Percentiles rank a stretch among this genome's conserved stretches.
Evolutionary conservation across 768 basidiomycete genomes (phyloP).

Genomic region (Phanerochaete sordida): DNA sequence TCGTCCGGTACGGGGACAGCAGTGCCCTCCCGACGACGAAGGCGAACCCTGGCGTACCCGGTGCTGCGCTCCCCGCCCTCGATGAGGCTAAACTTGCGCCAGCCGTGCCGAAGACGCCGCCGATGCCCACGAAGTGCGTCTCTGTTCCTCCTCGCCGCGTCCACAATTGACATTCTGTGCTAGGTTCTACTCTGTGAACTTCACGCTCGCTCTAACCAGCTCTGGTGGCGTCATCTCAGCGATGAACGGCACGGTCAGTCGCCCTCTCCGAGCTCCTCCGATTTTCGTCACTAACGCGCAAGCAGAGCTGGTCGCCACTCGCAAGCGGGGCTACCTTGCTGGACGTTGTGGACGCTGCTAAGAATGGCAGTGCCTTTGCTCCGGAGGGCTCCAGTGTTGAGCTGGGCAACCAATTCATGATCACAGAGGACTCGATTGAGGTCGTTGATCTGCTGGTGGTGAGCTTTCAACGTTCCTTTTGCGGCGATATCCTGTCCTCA

Average conservation of each 20-base stretch:
- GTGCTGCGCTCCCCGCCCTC: conserved; percentile 1
- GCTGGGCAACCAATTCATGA: conserved; percentile 18
- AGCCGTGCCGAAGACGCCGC: conserved; percentile 1
- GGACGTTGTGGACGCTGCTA: conserved; percentile 11
- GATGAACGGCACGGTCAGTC: conserved; percentile 27
- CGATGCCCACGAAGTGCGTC: not conserved
- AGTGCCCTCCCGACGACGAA: not conserved
- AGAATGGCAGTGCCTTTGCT: conserved; percentile 11
- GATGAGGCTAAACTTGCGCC: conserved; percentile 6
- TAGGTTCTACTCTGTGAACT: not conserved
- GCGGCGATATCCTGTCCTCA: not conserved
- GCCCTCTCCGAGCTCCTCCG: not conserved
- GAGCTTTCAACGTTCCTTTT: not conserved
- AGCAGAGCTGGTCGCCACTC: conserved; percentile 24
- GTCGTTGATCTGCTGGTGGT: conserved; percentile 23
- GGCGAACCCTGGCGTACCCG: conserved; percentile 9
- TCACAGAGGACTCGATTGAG: conserved; percentile 19
- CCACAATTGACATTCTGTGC: conserved; percentile 21
- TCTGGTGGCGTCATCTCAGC: conserved; percentile 15
- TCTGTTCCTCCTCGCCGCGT: conserved; percentile 14
- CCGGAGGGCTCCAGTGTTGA: conserved; percentile 14
- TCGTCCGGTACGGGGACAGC: conserved; percentile 1
- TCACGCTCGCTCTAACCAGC: not conserved
- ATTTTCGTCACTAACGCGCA: not conserved
- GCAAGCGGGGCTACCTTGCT: conserved; percentile 17